phyloP scores from a whole-genome alignment of 2,329 filamentous ascomycete genomes.

The Cyphellophora europaea region DNA sequence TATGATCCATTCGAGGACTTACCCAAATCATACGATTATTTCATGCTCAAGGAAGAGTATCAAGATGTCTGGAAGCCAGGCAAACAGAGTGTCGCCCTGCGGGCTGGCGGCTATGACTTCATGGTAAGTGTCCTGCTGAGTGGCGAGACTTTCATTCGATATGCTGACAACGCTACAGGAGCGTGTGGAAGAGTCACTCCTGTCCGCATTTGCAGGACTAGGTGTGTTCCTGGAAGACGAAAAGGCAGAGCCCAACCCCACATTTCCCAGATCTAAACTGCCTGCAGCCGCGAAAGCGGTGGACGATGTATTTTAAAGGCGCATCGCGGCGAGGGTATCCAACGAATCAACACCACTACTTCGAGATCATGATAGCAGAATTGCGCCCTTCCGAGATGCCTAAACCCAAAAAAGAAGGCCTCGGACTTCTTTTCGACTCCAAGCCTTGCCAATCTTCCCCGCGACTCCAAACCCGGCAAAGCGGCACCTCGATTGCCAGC shows the following conservation, averaged over 20 bases:
- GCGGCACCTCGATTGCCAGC: too few relatives aligned
- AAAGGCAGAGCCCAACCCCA: slow-evolving; percentile 17
- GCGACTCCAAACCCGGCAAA: too few relatives aligned
- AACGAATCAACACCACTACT: too few relatives aligned
- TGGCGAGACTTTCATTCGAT: too few relatives aligned
- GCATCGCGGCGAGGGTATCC: too few relatives aligned
- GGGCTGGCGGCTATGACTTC: slow-evolving; percentile 74
- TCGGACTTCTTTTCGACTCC: too few relatives aligned
- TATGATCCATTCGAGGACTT: slow-evolving; percentile 86
- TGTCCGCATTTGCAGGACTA: slow-evolving; percentile 82
- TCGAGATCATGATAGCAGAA: too few relatives aligned
- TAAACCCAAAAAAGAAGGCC: too few relatives aligned
- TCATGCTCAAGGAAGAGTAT: slow-evolving; percentile 60
- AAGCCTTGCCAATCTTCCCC: too few relatives aligned
- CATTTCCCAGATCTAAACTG: neutral
- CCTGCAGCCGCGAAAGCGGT: neutral
- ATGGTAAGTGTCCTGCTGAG: too few relatives aligned
- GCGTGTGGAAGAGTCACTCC: slow-evolving; percentile 71
- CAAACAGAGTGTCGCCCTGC: slow-evolving; percentile 52
- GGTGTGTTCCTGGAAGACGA: slow-evolving; percentile 83
- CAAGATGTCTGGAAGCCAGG: slow-evolving; percentile 59
- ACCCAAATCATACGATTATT: slow-evolving; percentile 58
- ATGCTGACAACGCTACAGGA: too few relatives aligned
- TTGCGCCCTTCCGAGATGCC: too few relatives aligned
- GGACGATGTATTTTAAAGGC: neutral